Base-by-base conservation (phyloP, 352 stramenopile species). In the Phytophthora cactorum region DNA sequence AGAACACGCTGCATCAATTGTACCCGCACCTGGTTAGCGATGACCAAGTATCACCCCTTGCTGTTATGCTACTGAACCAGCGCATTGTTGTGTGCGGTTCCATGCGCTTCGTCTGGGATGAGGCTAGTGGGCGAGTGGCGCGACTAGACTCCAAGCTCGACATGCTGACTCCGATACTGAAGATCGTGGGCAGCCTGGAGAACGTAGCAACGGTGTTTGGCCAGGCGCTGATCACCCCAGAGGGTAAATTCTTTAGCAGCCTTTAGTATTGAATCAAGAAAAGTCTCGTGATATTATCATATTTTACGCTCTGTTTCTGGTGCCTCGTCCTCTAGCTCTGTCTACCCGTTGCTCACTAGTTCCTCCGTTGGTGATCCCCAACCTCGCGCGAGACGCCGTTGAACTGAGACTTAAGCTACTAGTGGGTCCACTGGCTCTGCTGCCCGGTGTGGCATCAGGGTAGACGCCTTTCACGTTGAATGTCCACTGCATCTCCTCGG, bases 401-500 rank as follows among this genome's bases (percentile, higher is more conserved):
- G 78, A 88, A 44, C 77, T 22, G 22, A 22, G 22, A 22, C 22
- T 74, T 3, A 77, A 52, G 59, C 74, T 88, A 29, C 78, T 86
- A 3, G 25, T 39, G 0, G 68, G 71, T 0, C 75, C 75, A 25
- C 58, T 80, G 31, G 47, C 59, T 59, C 75, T 82, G 60, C 75
- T 86, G 12, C 64, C 60, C 4, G 74, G 68, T 0, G 68, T 76
- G 27, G 73, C 72, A 50, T 95, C 86, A 0, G 92, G 91, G 39
- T 96, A 96, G 11, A 78, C 89, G 17, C 92, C 92, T 53, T 93
- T 93, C 27, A 98, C 85, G 28, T 96, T 91, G 74, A 97, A 98
- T 39, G 86, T 96, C 92, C 92, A 98, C 72, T 97, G 91, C 88
- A 96, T 96, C 47, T 97, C 91, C 44, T 96, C 89, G 0, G 92